Evolutionary conservation across 1,284 basidiomycete species (phyloP).

Genomic region (Rhodofomes roseus): DNA sequence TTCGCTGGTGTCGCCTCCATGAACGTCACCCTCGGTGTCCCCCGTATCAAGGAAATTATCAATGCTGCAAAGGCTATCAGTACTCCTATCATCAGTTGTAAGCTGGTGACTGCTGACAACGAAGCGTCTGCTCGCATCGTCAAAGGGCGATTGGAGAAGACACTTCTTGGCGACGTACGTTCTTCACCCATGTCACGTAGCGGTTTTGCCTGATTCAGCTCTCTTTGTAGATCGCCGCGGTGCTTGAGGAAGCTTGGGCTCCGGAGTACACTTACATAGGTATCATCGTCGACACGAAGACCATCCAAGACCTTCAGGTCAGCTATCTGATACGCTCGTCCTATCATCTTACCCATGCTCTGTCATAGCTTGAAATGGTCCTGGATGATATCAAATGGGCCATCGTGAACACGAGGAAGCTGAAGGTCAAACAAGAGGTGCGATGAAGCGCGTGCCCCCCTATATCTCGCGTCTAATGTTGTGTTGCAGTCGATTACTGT

Average conservation of each 20-base stretch:
- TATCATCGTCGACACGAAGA: conserved; percentile 88
- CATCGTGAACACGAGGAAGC: conserved; percentile 82
- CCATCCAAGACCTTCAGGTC: conserved; percentile 89
- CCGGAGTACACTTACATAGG: conserved; percentile 91
- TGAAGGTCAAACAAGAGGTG: conserved; percentile 90
- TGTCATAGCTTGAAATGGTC: conserved; percentile 79
- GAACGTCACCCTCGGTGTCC: conserved; percentile 99
- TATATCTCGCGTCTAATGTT: not conserved
- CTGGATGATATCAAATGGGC: conserved; percentile 93
- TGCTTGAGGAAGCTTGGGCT: conserved; percentile 96
- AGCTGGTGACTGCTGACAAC: conserved; percentile 80
- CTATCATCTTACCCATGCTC: not conserved
- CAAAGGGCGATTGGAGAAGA: conserved; percentile 96
- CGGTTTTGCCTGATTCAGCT: not conserved
- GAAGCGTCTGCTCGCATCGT: conserved; percentile 95
- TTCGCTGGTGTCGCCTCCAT: conserved; percentile 99
- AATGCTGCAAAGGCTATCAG: conserved; percentile 97
- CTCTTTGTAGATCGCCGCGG: conserved; percentile 74
- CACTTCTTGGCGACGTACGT: conserved; percentile 86
- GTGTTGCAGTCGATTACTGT: conserved; percentile 63
- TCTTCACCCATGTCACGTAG: not conserved
- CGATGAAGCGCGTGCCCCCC: conserved; percentile 5
- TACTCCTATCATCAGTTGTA: conserved; percentile 98
- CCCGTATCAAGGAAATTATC: conserved; percentile 99
- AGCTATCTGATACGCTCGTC: conserved; percentile 9